Conservation (phyloP, 2,329 filamentous ascomycete genomes). For the Penicillium concentricum region DNA sequence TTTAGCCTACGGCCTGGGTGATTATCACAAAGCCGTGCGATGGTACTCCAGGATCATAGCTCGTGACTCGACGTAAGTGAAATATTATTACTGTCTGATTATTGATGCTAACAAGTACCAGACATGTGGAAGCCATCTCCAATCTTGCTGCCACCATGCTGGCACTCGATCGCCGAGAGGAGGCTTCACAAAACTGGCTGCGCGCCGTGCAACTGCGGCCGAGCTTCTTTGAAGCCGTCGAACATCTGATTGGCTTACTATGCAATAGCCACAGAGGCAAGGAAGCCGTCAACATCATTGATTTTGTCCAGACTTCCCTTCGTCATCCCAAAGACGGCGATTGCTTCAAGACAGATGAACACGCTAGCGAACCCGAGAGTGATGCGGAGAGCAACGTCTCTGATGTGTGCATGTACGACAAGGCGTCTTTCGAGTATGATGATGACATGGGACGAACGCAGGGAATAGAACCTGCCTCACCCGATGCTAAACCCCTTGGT, state of each 20-base stretch:
- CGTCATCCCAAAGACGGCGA: conserved; percentile 53
- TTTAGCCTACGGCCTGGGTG: conserved; percentile 82
- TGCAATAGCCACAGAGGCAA: conserved; percentile 76
- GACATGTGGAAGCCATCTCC: conserved; percentile 88
- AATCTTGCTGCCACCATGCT: conserved; percentile 89
- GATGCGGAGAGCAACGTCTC: conserved; percentile 56
- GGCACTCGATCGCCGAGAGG: conserved; percentile 74
- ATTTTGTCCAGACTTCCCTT: conserved; percentile 75
- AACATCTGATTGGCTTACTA: conserved; percentile 85
- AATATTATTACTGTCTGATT: conserved; percentile 12
- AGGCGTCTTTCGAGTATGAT: conserved; percentile 58
- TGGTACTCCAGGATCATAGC: conserved; percentile 58
- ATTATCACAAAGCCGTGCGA: conserved; percentile 66
- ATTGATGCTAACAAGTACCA: conserved; percentile 40
- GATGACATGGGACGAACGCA: conserved; percentile 36
- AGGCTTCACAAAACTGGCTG: conserved; percentile 84
- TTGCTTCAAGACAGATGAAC: conserved; percentile 51
- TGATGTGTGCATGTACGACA: conserved; percentile 54
- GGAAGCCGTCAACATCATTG: conserved; percentile 85
- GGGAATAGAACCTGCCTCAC: conserved; percentile 26
- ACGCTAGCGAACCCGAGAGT: conserved; percentile 59
- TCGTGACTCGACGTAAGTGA: conserved; percentile 55
- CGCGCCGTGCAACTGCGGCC: conserved; percentile 80
- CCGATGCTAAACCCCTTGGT: conserved; percentile 43
- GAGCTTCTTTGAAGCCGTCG: conserved; percentile 89